Evolutionary conservation across 1,284 basidiomycete genomes (phyloP).

Genomic region (Cryptococcus hybrid): DNA sequence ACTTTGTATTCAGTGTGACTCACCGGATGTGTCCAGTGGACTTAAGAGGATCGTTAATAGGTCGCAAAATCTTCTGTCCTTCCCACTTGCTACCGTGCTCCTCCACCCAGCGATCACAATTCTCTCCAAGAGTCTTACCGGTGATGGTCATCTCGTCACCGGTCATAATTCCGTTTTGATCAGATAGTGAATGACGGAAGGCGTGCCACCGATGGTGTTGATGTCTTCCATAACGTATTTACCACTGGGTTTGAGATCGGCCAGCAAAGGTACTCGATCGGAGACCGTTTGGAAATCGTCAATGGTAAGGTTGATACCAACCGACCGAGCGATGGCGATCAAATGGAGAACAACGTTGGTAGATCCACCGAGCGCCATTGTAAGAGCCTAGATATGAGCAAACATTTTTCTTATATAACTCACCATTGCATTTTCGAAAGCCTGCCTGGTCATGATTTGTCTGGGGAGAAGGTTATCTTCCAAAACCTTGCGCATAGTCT

Average conservation of each 20-base stretch:
- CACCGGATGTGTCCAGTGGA: slow-evolving; percentile 74
- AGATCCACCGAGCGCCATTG: slow-evolving; percentile 91
- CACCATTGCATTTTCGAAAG: slow-evolving; percentile 95
- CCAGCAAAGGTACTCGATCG: slow-evolving; percentile 88
- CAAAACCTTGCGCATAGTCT: slow-evolving; percentile 77
- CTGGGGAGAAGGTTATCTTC: slow-evolving; percentile 89
- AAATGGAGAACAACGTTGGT: slow-evolving; percentile 93
- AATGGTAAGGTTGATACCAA: slow-evolving; percentile 80
- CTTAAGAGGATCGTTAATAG: slow-evolving; percentile 83
- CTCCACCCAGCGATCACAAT: slow-evolving; percentile 68
- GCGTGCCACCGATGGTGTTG: slow-evolving; percentile 86
- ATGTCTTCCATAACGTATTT: slow-evolving; percentile 97
- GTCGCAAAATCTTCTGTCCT: slow-evolving; percentile 77
- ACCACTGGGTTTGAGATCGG: slow-evolving; percentile 91
- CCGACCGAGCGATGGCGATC: slow-evolving; percentile 88
- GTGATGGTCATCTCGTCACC: slow-evolving; percentile 90
- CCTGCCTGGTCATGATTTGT: slow-evolving; percentile 92
- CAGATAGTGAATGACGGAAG: slow-evolving; percentile 68
- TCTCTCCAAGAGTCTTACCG: slow-evolving; percentile 89
- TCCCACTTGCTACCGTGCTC: slow-evolving; percentile 70
- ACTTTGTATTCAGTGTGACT: background rate
- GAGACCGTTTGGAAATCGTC: slow-evolving; percentile 91
- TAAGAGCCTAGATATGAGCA: slow-evolving; percentile 62
- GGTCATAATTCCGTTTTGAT: slow-evolving; percentile 84
- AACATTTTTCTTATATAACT: slow-evolving; percentile 1